Evolutionary conservation across 257 asterid genomes (phyloP).

Genomic region (Gynochthodes officinalis): DNA sequence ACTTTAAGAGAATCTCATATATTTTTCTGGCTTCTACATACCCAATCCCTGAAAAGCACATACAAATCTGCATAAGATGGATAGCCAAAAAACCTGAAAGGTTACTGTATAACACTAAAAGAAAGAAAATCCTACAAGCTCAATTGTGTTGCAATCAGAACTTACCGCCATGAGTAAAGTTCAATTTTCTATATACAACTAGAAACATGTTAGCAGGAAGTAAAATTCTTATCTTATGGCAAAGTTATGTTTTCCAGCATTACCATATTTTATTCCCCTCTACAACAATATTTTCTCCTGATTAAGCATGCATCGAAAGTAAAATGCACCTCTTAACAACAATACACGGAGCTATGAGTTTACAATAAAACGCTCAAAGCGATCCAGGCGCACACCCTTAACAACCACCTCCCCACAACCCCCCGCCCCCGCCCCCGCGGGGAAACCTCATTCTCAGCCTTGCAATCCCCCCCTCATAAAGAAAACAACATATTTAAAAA

Average conservation of each 20-base stretch:
- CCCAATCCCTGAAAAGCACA: slow-evolving; percentile 60
- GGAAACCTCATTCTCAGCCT: background rate
- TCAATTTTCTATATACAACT: background rate
- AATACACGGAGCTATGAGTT: no score
- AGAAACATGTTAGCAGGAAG: background rate
- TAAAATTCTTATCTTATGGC: background rate
- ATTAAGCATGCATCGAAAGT: background rate
- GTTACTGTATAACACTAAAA: background rate
- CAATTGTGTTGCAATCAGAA: background rate
- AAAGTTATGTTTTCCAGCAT: background rate
- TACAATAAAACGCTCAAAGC: background rate
- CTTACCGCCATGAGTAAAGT: background rate
- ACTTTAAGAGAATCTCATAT: slow-evolving; percentile 71
- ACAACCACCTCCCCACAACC: no score
- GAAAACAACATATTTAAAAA: background rate
- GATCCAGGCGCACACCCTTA: background rate
- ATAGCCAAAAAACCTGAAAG: background rate
- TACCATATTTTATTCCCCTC: background rate
- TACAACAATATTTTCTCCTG: background rate
- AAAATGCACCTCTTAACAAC: background rate
- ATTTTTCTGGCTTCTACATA: slow-evolving; percentile 76
- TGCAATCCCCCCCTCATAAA: background rate
- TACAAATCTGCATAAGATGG: slow-evolving; percentile 5
- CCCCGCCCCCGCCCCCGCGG: no score
- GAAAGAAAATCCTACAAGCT: background rate